Percentiles rank a stretch among this genome's conserved stretches.
Evolutionary conservation across 169 alveolate species (phyloP).

Genomic region (Toxoplasma gondii): DNA sequence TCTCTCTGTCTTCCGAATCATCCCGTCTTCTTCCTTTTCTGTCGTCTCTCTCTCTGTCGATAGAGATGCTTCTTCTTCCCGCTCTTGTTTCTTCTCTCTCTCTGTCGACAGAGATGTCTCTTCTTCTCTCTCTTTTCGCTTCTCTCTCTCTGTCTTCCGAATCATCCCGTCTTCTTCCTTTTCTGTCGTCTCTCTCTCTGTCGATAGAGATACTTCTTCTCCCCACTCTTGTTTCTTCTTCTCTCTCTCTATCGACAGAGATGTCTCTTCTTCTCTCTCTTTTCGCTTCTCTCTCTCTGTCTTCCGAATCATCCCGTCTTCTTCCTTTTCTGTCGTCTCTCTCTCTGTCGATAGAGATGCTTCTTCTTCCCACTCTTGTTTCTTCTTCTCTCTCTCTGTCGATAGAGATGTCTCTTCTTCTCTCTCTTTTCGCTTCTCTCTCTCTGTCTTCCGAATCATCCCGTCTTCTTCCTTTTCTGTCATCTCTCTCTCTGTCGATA

Average conservation of each 20-base stretch:
- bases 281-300: not conserved
- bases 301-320: not conserved
- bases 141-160: not conserved
- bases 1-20: not conserved
- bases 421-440: not conserved
- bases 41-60: not conserved
- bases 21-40: not conserved
- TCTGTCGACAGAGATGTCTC: not conserved
- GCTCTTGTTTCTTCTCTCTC: not conserved
- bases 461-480: not conserved
- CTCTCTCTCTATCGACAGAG: not conserved
- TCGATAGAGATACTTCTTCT: constrained; percentile 1
- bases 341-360: not conserved
- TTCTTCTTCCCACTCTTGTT: not conserved
- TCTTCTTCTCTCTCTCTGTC: not conserved
- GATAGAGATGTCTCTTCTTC: not conserved
- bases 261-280: not conserved
- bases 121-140: not conserved
- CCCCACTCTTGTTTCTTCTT: not conserved
- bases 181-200: not conserved
- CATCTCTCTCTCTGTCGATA: not conserved
- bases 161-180: not conserved
- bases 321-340: not conserved
- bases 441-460: not conserved
- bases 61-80: not conserved